Conservation (phyloP, 2,329 filamentous ascomycete genomes). For the Colletotrichum salicis region DNA sequence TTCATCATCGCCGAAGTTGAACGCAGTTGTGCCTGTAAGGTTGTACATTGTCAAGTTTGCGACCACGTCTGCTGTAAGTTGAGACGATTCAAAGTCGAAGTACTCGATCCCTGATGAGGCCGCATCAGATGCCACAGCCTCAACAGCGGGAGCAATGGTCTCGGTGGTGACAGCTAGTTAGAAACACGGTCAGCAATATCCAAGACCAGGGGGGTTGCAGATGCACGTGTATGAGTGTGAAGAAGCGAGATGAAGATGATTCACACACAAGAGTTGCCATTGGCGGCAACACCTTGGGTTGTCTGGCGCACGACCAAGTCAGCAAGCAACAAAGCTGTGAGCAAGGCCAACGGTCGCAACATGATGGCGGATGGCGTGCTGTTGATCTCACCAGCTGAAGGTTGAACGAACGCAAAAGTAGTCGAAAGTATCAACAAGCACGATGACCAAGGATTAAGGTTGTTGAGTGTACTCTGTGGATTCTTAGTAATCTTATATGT, state of each 20-base stretch:
- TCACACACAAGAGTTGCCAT: not conserved
- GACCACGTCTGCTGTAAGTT: not conserved
- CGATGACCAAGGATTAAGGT: not conserved
- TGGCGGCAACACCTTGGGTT: not conserved
- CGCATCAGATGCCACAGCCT: not conserved
- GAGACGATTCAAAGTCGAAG: conserved; percentile 9
- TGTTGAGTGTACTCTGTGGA: not conserved
- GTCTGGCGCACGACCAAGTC: not conserved
- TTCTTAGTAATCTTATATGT: not conserved
- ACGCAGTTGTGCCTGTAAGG: not conserved
- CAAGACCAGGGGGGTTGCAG: not conserved
- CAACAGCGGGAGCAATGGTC: not conserved
- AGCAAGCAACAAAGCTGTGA: not conserved
- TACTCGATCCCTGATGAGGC: conserved; percentile 8
- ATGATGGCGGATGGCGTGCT: not conserved
- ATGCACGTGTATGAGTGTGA: not conserved
- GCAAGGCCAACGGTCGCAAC: not conserved
- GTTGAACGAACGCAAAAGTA: not conserved
- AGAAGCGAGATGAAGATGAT: not conserved
- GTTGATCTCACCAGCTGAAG: not conserved
- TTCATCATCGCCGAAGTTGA: conserved; percentile 7
- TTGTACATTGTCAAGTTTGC: conserved; percentile 2
- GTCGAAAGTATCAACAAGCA: not conserved
- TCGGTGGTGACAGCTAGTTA: not conserved
- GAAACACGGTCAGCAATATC: not conserved